A percentile compares a stretch with the other conserved stretches of the same genome.
phyloP scores from a whole-genome alignment of 345 rosid species.

The Eucalyptus polyanthemos region DNA sequence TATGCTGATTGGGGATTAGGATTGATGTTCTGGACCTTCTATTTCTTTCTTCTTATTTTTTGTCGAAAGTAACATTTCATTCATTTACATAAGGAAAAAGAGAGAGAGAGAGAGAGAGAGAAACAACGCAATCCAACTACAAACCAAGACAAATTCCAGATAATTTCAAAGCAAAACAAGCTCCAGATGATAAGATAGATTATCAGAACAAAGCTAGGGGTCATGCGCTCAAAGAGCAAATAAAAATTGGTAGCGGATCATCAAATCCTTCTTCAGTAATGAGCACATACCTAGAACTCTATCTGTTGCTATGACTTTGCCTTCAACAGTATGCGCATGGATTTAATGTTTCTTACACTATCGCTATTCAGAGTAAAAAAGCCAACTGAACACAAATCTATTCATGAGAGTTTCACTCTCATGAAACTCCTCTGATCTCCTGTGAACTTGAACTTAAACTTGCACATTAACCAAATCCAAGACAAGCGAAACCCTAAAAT shows the following conservation, averaged over 20 bases:
- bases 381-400: not conserved
- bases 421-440: no score
- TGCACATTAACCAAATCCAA: not conserved
- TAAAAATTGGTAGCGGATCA: accelerated
- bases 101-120: accelerated
- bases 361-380: accelerated
- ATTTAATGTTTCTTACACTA: accelerated
- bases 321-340: accelerated
- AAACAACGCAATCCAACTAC: not conserved
- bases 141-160: not conserved
- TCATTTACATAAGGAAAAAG: not conserved
- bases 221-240: not conserved
- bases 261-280: no score
- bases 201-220: not conserved
- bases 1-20: not conserved
- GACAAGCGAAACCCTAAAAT: no score
- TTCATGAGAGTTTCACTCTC: not conserved
- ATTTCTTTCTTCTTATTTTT: not conserved
- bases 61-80: not conserved
- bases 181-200: not conserved
- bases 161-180: not conserved
- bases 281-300: not conserved
- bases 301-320: not conserved
- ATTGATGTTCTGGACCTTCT: not conserved
- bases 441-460: no score